phyloP scores from a whole-genome alignment of 148 eudicot species.

The Cornus florida region DNA sequence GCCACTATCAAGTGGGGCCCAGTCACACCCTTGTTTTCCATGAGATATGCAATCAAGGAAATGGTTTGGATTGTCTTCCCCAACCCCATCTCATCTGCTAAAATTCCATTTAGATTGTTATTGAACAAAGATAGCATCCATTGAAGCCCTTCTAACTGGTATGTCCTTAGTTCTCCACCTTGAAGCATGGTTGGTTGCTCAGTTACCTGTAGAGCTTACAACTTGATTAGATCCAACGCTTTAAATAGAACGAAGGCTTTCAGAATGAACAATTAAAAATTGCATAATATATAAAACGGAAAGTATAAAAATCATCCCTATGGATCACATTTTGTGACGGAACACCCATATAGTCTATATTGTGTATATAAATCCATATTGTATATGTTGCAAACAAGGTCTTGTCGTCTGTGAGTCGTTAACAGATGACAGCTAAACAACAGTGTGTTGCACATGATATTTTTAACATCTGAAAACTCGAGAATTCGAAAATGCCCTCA shows the following conservation, averaged over 20 bases:
- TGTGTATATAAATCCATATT: too few species aligned
- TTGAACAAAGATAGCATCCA: conserved; percentile 98
- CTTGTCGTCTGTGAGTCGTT: too few species aligned
- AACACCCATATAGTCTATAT: too few species aligned
- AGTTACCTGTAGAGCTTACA: conserved; percentile 54
- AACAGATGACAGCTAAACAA: too few species aligned
- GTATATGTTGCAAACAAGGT: too few species aligned
- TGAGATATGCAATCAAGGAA: conserved; percentile 81
- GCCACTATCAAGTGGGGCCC: conserved; percentile 98
- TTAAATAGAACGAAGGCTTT: background rate
- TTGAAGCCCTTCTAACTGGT: conserved; percentile 97
- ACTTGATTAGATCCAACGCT: conserved; percentile 1
- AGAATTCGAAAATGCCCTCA: too few species aligned
- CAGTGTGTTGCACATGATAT: too few species aligned
- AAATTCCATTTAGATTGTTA: conserved; percentile 93
- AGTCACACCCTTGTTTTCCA: conserved; percentile 83
- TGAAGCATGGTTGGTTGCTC: conserved; percentile 99
- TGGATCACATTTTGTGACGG: too few species aligned
- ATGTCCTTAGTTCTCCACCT: conserved; percentile 96
- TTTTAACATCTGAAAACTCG: too few species aligned
- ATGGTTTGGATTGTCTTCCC: conserved; percentile 99
- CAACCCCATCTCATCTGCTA: conserved; percentile 99
- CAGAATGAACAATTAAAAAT: background rate
- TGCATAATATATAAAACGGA: conserved; percentile 2
- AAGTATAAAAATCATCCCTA: too few species aligned